phyloP scores from a whole-genome alignment of 2,329 filamentous ascomycete species.

The Hypomyces perniciosus region DNA sequence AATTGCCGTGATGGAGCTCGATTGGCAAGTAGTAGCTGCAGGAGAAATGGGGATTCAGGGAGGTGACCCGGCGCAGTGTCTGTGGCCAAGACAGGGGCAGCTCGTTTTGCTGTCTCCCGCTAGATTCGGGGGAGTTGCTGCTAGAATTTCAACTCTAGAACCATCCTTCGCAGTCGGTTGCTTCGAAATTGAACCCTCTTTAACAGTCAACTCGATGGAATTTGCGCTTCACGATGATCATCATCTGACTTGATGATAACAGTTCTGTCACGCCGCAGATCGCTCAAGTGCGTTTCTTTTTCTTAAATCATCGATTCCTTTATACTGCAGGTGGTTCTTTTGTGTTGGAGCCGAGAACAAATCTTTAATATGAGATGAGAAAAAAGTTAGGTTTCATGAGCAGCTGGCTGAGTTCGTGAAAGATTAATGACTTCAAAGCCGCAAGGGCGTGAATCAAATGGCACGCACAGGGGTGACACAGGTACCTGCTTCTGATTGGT shows the following conservation, averaged over 20 bases:
- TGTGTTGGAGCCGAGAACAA: neutral
- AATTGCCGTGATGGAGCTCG: neutral
- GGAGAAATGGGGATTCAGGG: neutral
- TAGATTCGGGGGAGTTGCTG: neutral
- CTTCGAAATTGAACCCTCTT: neutral
- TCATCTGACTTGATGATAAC: neutral
- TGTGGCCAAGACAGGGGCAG: too few relatives aligned
- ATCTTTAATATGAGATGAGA: neutral
- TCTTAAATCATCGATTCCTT: neutral
- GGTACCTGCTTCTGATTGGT: slow-evolving; percentile 5
- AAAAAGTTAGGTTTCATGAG: neutral
- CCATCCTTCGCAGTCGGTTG: neutral
- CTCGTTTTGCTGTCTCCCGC: neutral
- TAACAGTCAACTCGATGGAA: neutral
- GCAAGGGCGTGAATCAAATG: neutral
- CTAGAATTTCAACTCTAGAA: neutral
- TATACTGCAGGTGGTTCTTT: neutral
- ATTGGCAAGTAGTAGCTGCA: neutral
- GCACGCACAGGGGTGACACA: slow-evolving; percentile 7
- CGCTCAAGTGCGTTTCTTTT: neutral
- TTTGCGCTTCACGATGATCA: neutral
- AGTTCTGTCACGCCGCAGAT: neutral
- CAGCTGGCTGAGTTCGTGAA: neutral
- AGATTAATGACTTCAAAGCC: slow-evolving; percentile 1
- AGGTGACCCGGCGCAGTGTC: too few relatives aligned